Evolutionary conservation across 441 rosid species (phyloP), one percentile per base, ranked within the genome.

Genomic region (Corymbia calophylla): DNA sequence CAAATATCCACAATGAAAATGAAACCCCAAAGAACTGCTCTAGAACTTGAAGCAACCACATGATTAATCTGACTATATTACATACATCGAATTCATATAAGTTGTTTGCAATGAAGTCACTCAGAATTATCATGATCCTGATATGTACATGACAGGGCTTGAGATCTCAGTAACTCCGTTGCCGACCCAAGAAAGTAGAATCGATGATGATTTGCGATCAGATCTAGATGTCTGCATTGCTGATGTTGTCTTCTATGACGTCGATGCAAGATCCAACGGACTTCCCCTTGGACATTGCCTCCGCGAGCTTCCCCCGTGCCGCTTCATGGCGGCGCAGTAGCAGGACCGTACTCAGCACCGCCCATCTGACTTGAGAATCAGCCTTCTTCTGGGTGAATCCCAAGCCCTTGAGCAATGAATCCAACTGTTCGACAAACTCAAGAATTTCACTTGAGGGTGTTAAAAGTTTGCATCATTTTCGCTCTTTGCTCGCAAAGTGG

Each of bases 331-430:
- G 95, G 51, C 99, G 97, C 93, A 96, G 90, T 27, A 97, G 91
- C 55, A 97, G 88, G 44, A 96, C 89, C 17, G 97, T 96, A 92
- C 95, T 97, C 89, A 97, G 93, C 3, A 96, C 95, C 51, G 99
- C 95, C 99, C 99, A 96, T 89, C 99, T 92, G 53, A 98, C 96
- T 89, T 95, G 98, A 15, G 99, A 97, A 89, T 98, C 97, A 19
- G 94, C 98, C 90, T 98, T 96, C 97, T 96, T 97, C 91, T 96
- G 98, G 44, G 99, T 95, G 89, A 98, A 98, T 32, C 98, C 99
- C 92, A 96, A 95, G 90, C 99, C 92, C 88, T 94, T 93, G 55
- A 98, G 94, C 91, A 96, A 87, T 88, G 85, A 47, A 92, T 98
- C 99, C 95, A 98, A 90, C 99, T 95, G 95, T 53, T 90, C 53